These are phyloP conservation scores for Aspergillus nomiae DNA, from an alignment of 2,329 filamentous ascomycete genomes.

Conservation along the genomic window DNA sequence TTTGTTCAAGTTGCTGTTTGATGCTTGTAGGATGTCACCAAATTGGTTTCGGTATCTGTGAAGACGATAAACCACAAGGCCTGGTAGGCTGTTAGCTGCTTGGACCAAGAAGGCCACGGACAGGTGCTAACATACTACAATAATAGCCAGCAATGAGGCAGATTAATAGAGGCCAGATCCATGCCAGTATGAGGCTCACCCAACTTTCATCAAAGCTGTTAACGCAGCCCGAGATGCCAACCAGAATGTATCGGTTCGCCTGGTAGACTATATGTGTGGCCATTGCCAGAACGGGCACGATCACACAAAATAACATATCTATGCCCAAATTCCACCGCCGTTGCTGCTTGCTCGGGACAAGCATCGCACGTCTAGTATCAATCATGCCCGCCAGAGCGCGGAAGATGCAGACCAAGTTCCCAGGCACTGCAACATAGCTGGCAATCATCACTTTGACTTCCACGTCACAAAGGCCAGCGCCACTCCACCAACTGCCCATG, in stretches of 20 bases:
- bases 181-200: slow-evolving; percentile 56
- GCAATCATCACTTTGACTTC: slow-evolving; percentile 61
- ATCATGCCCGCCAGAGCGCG: slow-evolving; percentile 62
- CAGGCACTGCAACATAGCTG: slow-evolving; percentile 54
- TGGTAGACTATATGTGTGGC: slow-evolving; percentile 63
- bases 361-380: slow-evolving; percentile 57
- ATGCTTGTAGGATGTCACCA: slow-evolving; percentile 55
- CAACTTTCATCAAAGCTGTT: slow-evolving; percentile 58
- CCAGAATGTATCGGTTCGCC: slow-evolving; percentile 59
- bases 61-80: slow-evolving; percentile 62
- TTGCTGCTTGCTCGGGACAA: slow-evolving; percentile 54
- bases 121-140: slow-evolving; percentile 50
- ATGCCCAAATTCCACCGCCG: slow-evolving; percentile 50
- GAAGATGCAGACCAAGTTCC: slow-evolving; percentile 60
- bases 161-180: slow-evolving; percentile 60
- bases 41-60: slow-evolving; percentile 62
- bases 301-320: slow-evolving; percentile 59
- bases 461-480: slow-evolving; percentile 65
- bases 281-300: slow-evolving; percentile 58
- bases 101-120: slow-evolving; percentile 11
- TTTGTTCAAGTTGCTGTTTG: slow-evolving; percentile 54
- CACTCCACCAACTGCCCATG: slow-evolving; percentile 57
- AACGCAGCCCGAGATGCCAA: slow-evolving; percentile 61
- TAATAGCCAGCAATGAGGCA: slow-evolving; percentile 58
- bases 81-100: slow-evolving; percentile 38